phyloP scores from a whole-genome alignment of 2,329 filamentous ascomycete species.

The Lojkania enalia region DNA sequence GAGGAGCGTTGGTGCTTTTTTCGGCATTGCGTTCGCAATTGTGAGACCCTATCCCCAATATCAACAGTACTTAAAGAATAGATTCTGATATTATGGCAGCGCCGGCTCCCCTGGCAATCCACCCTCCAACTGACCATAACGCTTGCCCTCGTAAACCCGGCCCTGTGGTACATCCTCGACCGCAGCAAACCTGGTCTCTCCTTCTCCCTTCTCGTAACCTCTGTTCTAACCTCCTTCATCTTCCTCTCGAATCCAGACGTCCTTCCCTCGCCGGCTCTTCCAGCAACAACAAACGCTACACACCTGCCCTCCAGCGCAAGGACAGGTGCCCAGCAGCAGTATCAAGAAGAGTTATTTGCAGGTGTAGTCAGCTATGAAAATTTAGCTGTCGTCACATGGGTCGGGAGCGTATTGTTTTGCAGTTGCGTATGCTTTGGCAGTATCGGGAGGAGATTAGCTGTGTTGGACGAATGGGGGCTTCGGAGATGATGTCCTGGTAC shows the following conservation, averaged over 20 bases:
- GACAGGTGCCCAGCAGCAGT: not conserved
- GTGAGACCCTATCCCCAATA: constrained; percentile 57
- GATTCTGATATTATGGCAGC: too few species aligned
- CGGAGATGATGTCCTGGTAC: not conserved
- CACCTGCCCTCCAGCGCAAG: constrained; percentile 16
- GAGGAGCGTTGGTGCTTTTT: constrained; percentile 69
- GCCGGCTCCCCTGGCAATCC: constrained; percentile 89
- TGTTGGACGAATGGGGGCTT: constrained; percentile 24
- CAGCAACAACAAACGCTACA: constrained; percentile 28
- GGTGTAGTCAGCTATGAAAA: constrained; percentile 64
- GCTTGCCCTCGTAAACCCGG: constrained; percentile 86
- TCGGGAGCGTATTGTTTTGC: constrained; percentile 91
- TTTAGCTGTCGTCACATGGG: constrained; percentile 79
- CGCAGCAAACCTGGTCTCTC: constrained; percentile 83
- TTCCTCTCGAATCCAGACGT: constrained; percentile 77
- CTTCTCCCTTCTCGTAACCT: constrained; percentile 72
- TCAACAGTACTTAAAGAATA: too few species aligned
- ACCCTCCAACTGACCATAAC: constrained; percentile 91
- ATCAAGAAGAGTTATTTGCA: constrained; percentile 45
- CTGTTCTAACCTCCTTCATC: constrained; percentile 73
- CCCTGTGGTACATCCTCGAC: constrained; percentile 95
- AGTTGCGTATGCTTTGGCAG: constrained; percentile 96
- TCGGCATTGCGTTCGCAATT: constrained; percentile 78
- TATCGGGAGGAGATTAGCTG: constrained; percentile 77
- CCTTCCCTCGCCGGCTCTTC: constrained; percentile 59